These are phyloP conservation scores for Dionaea muscipula DNA, from an alignment of 179 eudicot species.

Conservation along the genomic window DNA sequence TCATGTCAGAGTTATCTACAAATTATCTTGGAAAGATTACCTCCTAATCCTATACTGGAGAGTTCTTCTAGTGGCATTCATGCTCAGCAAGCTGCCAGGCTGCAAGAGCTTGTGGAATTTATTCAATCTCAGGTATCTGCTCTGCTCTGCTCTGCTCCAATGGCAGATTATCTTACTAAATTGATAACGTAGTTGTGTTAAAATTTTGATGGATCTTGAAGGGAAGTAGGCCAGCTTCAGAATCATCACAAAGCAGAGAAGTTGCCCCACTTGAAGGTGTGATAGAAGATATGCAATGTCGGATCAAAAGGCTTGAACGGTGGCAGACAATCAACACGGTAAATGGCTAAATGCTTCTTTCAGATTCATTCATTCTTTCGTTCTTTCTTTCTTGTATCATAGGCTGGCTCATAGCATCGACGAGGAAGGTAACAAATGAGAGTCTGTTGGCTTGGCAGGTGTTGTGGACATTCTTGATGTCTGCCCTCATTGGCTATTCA, in stretches of 20 bases:
- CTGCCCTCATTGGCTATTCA: slow-evolving; percentile 88
- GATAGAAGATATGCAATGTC: slow-evolving; percentile 84
- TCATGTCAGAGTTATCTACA: slow-evolving; percentile 65
- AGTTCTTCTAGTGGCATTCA: slow-evolving; percentile 70
- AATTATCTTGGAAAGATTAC: slow-evolving; percentile 65
- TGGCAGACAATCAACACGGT: slow-evolving; percentile 91
- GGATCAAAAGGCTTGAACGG: slow-evolving; percentile 79
- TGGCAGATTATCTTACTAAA: too few relatives aligned
- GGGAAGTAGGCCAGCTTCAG: slow-evolving; percentile 76
- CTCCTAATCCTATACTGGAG: slow-evolving; percentile 57
- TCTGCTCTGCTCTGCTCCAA: too few relatives aligned
- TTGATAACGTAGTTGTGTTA: too few relatives aligned
- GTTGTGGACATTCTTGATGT: slow-evolving; percentile 93
- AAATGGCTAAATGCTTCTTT: slow-evolving; percentile 8
- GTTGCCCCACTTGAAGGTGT: slow-evolving; percentile 51
- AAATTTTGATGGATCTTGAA: slow-evolving; percentile 22
- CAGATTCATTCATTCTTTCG: not conserved
- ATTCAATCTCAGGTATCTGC: slow-evolving; percentile 75
- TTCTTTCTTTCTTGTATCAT: too few relatives aligned
- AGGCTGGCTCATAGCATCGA: too few relatives aligned
- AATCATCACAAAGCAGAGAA: slow-evolving; percentile 68
- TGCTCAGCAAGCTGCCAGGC: slow-evolving; percentile 74
- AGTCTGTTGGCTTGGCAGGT: slow-evolving; percentile 31
- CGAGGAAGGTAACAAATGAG: too few relatives aligned
- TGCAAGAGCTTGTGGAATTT: slow-evolving; percentile 77